A percentile compares a stretch with the other conserved stretches of the same genome.
These are phyloP conservation scores for Penicillium frequentans DNA, from an alignment of 2,329 filamentous ascomycete genomes.

Conservation along the genomic window DNA sequence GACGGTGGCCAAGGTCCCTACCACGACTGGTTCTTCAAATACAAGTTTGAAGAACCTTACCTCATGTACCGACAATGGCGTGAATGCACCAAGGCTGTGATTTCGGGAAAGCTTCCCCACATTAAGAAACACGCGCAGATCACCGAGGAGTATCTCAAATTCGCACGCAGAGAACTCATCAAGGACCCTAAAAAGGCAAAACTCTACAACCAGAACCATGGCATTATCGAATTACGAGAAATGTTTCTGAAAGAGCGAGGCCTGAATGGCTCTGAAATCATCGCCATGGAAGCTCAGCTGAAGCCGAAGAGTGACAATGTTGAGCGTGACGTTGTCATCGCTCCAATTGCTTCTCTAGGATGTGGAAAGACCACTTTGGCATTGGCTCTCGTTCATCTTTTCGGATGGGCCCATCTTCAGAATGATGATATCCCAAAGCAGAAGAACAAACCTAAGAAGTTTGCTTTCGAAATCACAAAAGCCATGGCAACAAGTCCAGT, in stretches of 20 bases:
- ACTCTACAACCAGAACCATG: constrained; percentile 82
- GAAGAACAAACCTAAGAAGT: constrained; percentile 70
- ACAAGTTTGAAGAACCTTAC: constrained; percentile 99
- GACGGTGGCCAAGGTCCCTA: constrained; percentile 55
- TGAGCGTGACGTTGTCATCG: constrained; percentile 71
- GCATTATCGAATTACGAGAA: constrained; percentile 87
- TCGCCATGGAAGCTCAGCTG: constrained; percentile 60
- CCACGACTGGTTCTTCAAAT: constrained; percentile 99
- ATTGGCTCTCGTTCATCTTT: constrained; percentile 75
- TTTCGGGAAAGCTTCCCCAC: constrained; percentile 69
- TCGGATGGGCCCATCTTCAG: constrained; percentile 89
- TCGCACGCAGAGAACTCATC: constrained; percentile 71
- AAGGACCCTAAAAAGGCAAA: constrained; percentile 67
- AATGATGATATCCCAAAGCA: constrained; percentile 93
- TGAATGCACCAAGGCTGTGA: constrained; percentile 90
- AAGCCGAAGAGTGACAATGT: constrained; percentile 55
- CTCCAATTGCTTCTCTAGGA: constrained; percentile 88
- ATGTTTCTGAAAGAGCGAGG: constrained; percentile 84
- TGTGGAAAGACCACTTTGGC: constrained; percentile 96
- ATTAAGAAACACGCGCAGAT: constrained; percentile 86
- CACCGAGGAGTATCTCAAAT: constrained; percentile 86
- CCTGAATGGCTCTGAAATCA: constrained; percentile 84
- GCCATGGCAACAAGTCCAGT: constrained; percentile 65
- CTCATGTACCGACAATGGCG: constrained; percentile 99
- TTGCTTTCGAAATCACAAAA: constrained; percentile 69